A percentile compares a stretch with the other conserved stretches of the same genome.
Conservation (phyloP, 805 yeast species). For the Kuraishia cidri region DNA sequence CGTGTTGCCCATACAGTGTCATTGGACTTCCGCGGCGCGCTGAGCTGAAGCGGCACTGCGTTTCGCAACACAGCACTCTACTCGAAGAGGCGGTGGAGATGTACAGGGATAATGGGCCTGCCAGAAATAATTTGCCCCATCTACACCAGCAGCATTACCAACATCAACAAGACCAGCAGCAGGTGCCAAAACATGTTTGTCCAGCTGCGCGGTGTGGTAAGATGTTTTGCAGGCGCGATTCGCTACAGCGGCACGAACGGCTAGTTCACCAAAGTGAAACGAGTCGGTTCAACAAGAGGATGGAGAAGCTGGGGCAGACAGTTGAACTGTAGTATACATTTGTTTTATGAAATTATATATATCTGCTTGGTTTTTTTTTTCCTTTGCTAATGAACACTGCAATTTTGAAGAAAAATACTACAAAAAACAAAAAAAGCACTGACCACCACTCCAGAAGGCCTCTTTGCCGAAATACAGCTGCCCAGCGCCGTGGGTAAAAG, state of each 20-base stretch:
- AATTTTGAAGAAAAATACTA: too few species aligned
- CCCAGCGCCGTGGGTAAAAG: too few species aligned
- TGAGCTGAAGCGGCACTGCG: constrained; percentile 40
- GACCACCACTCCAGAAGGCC: too few species aligned
- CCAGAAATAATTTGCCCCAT: neutral
- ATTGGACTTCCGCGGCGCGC: constrained; percentile 39
- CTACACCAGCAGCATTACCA: neutral
- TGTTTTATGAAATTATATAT: too few species aligned
- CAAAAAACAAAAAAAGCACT: too few species aligned
- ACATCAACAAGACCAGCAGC: too few species aligned
- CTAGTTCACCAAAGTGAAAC: constrained; percentile 37
- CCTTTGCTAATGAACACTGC: too few species aligned
- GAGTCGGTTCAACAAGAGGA: constrained; percentile 28
- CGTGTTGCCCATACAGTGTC: constrained; percentile 28
- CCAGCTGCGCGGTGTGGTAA: constrained; percentile 27
- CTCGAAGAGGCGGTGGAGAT: constrained; percentile 5
- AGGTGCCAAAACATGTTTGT: neutral
- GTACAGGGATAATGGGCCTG: neutral
- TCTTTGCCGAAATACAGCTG: too few species aligned
- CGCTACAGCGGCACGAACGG: constrained; percentile 40
- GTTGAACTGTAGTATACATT: too few species aligned
- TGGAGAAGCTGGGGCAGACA: constrained; percentile 4
- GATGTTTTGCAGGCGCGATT: constrained; percentile 41
- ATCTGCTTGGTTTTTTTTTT: too few species aligned
- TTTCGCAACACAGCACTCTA: constrained; percentile 29